Percentiles rank a stretch among this genome's conserved stretches.
Conservation (phyloP, 2,329 filamentous ascomycete species). For the Fonsecaea monophora region DNA sequence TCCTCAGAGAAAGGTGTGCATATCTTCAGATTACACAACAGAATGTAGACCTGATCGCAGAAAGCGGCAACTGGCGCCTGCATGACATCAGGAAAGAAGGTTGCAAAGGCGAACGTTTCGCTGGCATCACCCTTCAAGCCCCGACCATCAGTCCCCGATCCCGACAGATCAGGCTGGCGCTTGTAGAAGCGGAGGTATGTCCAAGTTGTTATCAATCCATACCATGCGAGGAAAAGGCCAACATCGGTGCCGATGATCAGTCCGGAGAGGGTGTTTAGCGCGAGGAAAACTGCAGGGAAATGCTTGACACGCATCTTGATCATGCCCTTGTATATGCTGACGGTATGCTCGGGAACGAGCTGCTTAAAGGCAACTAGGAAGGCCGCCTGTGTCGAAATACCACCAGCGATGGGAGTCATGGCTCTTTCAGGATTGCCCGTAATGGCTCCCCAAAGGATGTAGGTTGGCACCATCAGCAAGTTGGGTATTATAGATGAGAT, state of each 20-base stretch:
- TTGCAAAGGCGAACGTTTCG: conserved; percentile 94
- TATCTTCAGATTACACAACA: conserved; percentile 76
- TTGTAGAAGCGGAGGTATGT: conserved; percentile 97
- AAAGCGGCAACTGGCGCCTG: conserved; percentile 78
- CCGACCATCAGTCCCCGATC: conserved; percentile 59
- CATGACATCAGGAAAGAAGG: conserved; percentile 87
- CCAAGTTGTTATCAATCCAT: conserved; percentile 88
- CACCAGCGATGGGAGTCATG: conserved; percentile 82
- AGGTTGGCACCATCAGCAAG: conserved; percentile 72
- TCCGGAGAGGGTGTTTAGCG: conserved; percentile 73
- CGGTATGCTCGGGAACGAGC: conserved; percentile 94
- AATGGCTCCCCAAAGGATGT: conserved; percentile 75
- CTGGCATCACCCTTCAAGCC: conserved; percentile 85
- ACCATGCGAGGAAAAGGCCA: conserved; percentile 77
- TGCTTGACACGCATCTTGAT: conserved; percentile 86
- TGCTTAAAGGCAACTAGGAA: conserved; percentile 98
- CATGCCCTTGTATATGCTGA: conserved; percentile 87
- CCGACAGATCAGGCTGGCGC: conserved; percentile 61
- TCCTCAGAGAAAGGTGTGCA: conserved; percentile 85
- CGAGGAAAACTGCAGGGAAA: conserved; percentile 76
- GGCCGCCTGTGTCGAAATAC: conserved; percentile 85
- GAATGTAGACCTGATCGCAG: conserved; percentile 75
- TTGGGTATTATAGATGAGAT: conserved; percentile 83
- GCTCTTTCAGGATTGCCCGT: conserved; percentile 52
- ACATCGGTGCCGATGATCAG: conserved; percentile 73